Evolutionary conservation across 495 filamentous ascomycete genomes (phyloP).

Genomic region (Acidomyces sp.): DNA sequence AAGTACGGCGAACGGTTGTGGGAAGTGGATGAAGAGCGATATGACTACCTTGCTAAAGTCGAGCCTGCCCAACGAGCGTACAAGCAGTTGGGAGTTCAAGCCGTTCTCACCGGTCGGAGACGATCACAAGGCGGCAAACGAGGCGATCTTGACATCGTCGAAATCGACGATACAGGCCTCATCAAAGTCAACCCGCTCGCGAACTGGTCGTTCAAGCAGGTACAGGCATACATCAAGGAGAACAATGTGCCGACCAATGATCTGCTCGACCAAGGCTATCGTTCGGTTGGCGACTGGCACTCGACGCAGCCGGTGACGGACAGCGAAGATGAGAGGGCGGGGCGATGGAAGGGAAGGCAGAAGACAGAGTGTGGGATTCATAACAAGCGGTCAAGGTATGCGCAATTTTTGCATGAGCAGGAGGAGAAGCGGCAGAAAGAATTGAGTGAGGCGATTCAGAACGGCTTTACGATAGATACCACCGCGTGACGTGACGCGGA

Average conservation of each 20-base stretch:
- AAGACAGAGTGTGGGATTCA: constrained; percentile 99
- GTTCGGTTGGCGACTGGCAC: constrained; percentile 96
- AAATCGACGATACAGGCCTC: constrained; percentile 86
- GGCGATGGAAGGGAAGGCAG: constrained; percentile 84
- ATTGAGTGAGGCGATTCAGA: constrained; percentile 26
- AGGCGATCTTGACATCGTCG: constrained; percentile 74
- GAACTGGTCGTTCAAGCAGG: constrained; percentile 87
- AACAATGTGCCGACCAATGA: constrained; percentile 89
- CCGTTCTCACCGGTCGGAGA: constrained; percentile 87
- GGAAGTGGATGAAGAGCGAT: constrained; percentile 73
- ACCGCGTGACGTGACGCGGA: too few species aligned
- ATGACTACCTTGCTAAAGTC: constrained; percentile 95
- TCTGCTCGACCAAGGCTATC: constrained; percentile 82
- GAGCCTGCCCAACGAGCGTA: constrained; percentile 93
- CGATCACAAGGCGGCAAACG: constrained; percentile 89
- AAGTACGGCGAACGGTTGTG: constrained; percentile 75
- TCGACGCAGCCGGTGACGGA: constrained; percentile 77
- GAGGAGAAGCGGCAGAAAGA: constrained; percentile 59
- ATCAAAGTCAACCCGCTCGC: constrained; percentile 98
- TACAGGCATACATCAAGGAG: constrained; percentile 70
- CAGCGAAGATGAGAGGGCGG: constrained; percentile 91
- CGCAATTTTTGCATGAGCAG: constrained; percentile 63
- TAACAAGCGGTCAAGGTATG: constrained; percentile 87
- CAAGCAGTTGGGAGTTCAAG: constrained; percentile 72
- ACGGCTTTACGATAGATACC: constrained; percentile 20